Conservation (phyloP, 352 stramenopile genomes). For the Globisporangium viniferum region DNA sequence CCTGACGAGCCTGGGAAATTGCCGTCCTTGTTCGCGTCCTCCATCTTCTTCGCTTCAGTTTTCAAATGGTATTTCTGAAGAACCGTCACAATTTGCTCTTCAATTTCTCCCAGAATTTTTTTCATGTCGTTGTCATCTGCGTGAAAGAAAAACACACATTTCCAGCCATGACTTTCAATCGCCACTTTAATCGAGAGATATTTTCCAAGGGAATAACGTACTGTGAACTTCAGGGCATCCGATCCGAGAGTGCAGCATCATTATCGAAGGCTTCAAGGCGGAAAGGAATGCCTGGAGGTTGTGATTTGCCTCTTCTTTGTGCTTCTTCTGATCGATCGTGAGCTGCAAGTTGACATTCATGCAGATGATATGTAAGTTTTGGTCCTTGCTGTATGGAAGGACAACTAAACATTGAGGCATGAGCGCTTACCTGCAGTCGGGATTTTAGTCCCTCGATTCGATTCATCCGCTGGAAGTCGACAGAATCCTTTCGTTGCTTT, state of each 20-base stretch:
- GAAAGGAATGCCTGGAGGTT: conserved; percentile 68
- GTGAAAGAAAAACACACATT: not conserved
- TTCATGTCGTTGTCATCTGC: conserved; percentile 68
- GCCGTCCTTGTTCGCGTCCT: conserved; percentile 15
- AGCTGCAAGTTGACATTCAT: conserved; percentile 12
- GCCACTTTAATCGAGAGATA: not conserved
- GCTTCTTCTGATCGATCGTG: conserved; percentile 69
- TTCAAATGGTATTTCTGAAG: conserved; percentile 70
- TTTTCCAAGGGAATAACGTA: conserved; percentile 19
- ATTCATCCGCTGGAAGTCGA: conserved; percentile 75
- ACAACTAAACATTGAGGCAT: not conserved
- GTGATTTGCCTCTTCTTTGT: conserved; percentile 70
- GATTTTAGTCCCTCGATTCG: conserved; percentile 67
- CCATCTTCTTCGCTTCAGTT: conserved; percentile 40
- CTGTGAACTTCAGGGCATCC: conserved; percentile 65
- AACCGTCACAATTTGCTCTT: conserved; percentile 66
- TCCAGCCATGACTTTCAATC: not conserved
- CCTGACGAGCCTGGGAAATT: not conserved
- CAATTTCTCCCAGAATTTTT: conserved; percentile 68
- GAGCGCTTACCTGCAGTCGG: conserved; percentile 35
- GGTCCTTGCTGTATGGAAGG: not conserved
- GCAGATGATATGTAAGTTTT: not conserved
- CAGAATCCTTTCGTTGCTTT: conserved; percentile 79
- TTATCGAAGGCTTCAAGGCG: conserved; percentile 54
- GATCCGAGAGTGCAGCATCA: conserved; percentile 67